These are phyloP conservation scores for Yarrowia hollandica DNA, from an alignment of 805 yeast species.

Conservation along the genomic window DNA sequence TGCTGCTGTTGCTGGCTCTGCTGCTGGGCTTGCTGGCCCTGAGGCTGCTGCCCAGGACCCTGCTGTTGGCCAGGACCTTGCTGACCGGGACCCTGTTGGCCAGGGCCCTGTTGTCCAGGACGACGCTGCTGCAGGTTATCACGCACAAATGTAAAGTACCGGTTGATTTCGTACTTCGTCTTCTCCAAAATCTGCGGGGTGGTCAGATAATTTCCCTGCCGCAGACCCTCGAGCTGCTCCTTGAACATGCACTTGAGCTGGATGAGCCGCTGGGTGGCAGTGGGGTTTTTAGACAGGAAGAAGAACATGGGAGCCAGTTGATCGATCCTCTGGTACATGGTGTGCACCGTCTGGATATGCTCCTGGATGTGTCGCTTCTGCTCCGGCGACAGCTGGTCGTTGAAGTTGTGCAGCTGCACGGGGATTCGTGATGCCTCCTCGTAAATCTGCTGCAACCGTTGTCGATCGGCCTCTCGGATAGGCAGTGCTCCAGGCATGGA, in stretches of 20 bases:
- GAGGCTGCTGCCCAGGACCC: background rate
- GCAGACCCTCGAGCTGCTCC: conserved; percentile 69
- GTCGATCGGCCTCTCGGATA: conserved; percentile 57
- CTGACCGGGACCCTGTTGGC: background rate
- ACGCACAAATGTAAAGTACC: conserved; percentile 71
- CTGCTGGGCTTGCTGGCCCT: background rate
- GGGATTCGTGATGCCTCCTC: conserved; percentile 70
- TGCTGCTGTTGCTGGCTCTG: no score
- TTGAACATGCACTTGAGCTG: conserved; percentile 78
- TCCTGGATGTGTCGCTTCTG: conserved; percentile 61
- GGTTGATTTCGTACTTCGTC: conserved; percentile 68
- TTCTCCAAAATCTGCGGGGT: conserved; percentile 70
- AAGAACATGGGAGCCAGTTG: conserved; percentile 76
- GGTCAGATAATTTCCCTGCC: conserved; percentile 65
- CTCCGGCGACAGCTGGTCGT: conserved; percentile 57
- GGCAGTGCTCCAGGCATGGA: conserved; percentile 24
- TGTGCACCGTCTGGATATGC: conserved; percentile 49
- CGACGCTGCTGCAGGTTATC: conserved; percentile 50
- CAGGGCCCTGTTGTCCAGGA: background rate
- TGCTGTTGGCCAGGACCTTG: background rate
- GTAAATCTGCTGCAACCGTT: conserved; percentile 55
- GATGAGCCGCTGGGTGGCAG: conserved; percentile 72
- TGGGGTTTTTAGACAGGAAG: conserved; percentile 69
- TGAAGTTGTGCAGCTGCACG: conserved; percentile 61
- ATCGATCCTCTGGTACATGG: conserved; percentile 67